Evolutionary conservation across 2,329 filamentous ascomycete genomes (phyloP).

Genomic region (Colletotrichum horii): DNA sequence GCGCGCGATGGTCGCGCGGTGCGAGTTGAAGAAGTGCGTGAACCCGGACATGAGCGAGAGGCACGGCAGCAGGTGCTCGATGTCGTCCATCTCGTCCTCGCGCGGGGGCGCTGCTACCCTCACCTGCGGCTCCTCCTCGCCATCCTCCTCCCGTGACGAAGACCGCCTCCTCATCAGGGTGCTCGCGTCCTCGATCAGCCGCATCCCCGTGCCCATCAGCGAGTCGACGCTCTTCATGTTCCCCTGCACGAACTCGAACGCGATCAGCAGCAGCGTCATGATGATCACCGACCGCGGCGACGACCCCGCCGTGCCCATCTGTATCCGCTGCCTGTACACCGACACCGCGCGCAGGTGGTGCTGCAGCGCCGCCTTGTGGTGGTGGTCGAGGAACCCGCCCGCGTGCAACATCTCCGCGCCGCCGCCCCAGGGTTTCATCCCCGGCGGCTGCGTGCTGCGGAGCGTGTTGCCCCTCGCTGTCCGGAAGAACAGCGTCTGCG

Average conservation of each 20-base stretch:
- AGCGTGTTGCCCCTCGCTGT: background rate
- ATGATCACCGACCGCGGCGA: conserved; percentile 21
- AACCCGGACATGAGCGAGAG: conserved; percentile 17
- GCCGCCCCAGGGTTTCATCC: background rate
- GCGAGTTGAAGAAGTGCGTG: conserved; percentile 18
- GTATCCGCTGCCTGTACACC: conserved; percentile 16
- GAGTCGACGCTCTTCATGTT: conserved; percentile 17
- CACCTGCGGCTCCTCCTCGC: too few relatives aligned
- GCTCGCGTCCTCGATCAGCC: conserved; percentile 4
- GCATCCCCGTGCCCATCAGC: conserved; percentile 11
- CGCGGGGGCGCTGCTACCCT: background rate
- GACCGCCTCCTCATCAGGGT: background rate
- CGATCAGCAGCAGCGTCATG: conserved; percentile 22
- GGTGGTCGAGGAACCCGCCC: background rate
- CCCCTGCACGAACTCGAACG: conserved; percentile 24
- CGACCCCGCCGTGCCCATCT: background rate
- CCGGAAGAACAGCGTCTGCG: conserved; percentile 17
- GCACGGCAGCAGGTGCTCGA: conserved; percentile 16
- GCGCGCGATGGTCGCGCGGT: background rate
- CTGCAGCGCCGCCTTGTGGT: conserved; percentile 17
- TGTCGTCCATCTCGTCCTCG: conserved; percentile 17
- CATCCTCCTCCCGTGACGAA: background rate
- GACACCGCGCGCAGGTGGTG: conserved; percentile 21
- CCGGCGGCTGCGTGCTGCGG: background rate
- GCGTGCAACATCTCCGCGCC: background rate